Percentiles rank a stretch among this genome's conserved stretches.
Evolutionary conservation across 345 rosid genomes (phyloP).

Genomic region (Camelina sativa): DNA sequence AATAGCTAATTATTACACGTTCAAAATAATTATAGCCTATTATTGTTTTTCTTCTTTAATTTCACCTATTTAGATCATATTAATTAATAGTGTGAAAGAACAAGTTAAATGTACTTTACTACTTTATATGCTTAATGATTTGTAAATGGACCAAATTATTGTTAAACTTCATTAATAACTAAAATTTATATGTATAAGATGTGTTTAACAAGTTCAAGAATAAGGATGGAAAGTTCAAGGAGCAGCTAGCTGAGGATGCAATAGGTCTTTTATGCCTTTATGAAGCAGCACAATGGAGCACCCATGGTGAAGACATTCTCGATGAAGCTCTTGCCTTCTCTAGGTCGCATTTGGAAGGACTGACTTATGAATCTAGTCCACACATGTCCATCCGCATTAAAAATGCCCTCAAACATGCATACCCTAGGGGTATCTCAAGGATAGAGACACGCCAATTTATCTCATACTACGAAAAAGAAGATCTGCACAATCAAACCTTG

Average conservation of each 20-base stretch:
- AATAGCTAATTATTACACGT: too few relatives aligned
- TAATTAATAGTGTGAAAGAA: too few relatives aligned
- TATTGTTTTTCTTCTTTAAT: too few relatives aligned
- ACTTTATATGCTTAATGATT: too few relatives aligned
- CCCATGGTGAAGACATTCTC: conserved; percentile 26
- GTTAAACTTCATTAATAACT: background rate
- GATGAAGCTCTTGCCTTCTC: conserved; percentile 30
- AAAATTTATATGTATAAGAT: background rate
- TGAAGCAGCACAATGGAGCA: conserved; percentile 32
- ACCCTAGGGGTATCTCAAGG: conserved; percentile 28
- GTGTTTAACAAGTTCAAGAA: conserved; percentile 31
- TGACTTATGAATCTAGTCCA: background rate
- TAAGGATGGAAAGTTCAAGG: conserved; percentile 9
- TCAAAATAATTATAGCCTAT: too few relatives aligned
- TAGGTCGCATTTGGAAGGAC: conserved; percentile 4
- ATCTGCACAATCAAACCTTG: background rate
- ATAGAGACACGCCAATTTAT: conserved; percentile 35
- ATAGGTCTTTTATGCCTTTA: conserved; percentile 25
- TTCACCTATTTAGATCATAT: too few relatives aligned
- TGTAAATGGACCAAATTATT: background rate
- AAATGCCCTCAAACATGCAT: conserved; percentile 29
- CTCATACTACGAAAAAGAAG: conserved; percentile 28
- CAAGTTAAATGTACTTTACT: too few relatives aligned
- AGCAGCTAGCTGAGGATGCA: conserved; percentile 14
- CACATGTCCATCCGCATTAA: conserved; percentile 20